These are phyloP conservation scores for Dunaliella sp. DNA, from an alignment of 139 green algal species.

Conservation along the genomic window DNA sequence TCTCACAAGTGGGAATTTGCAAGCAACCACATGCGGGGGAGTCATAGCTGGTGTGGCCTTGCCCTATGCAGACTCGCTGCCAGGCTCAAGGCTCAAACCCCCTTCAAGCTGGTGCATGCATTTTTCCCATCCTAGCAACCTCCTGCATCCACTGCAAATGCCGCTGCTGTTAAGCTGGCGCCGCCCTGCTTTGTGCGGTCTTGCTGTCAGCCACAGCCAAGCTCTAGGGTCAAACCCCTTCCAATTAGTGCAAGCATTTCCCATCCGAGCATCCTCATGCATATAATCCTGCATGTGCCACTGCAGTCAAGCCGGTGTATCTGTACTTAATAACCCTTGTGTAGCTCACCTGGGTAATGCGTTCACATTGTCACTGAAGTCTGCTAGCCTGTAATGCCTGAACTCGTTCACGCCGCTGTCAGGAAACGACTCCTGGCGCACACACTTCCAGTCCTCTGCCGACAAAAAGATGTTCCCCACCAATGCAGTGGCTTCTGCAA, in stretches of 20 bases:
- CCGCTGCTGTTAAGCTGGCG: too few species aligned
- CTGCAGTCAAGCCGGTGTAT: neutral
- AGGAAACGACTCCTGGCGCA: slow-evolving; percentile 51
- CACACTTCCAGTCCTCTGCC: slow-evolving; percentile 11
- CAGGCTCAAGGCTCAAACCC: too few species aligned
- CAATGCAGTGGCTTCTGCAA: neutral
- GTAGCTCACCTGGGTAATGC: slow-evolving; percentile 59
- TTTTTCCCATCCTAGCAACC: too few species aligned
- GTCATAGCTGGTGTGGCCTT: too few species aligned
- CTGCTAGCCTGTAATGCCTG: slow-evolving; percentile 69
- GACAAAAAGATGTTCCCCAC: neutral
- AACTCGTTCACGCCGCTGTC: slow-evolving; percentile 55
- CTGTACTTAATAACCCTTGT: neutral
- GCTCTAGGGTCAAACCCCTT: neutral
- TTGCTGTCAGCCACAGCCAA: neutral
- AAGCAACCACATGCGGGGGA: too few species aligned
- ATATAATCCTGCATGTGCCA: neutral
- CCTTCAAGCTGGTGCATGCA: too few species aligned
- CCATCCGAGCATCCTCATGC: neutral
- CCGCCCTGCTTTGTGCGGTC: too few species aligned
- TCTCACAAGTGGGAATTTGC: too few species aligned
- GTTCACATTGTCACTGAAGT: slow-evolving; percentile 76
- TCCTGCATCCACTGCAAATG: too few species aligned
- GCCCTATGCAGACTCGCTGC: too few species aligned
- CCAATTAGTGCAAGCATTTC: slow-evolving; percentile 17